These are phyloP conservation scores for Trichoderma orchidacearum DNA, from an alignment of 495 filamentous ascomycete species.

Conservation along the genomic window DNA sequence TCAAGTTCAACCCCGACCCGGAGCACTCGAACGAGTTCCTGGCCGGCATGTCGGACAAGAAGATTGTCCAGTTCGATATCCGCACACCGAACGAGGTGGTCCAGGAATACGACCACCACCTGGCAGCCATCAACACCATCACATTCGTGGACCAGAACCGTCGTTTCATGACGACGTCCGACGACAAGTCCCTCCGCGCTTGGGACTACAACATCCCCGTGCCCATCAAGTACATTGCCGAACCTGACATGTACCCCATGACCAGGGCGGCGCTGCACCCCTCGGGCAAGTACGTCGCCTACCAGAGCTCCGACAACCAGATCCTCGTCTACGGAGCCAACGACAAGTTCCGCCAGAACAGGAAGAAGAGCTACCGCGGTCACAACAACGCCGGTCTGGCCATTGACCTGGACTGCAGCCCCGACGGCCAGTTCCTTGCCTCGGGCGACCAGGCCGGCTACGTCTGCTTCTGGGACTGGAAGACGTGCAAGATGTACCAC, in stretches of 20 bases:
- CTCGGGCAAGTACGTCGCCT: conserved; percentile 80
- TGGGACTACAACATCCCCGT: conserved; percentile 84
- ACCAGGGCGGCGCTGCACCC: conserved; percentile 72
- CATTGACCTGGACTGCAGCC: conserved; percentile 75
- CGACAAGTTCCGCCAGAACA: conserved; percentile 92
- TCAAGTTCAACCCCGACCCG: conserved; percentile 74
- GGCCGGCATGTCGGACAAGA: conserved; percentile 93
- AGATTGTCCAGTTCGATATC: conserved; percentile 95
- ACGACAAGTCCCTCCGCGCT: conserved; percentile 88
- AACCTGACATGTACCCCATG: conserved; percentile 93
- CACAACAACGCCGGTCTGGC: conserved; percentile 93
- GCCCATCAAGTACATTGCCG: conserved; percentile 78
- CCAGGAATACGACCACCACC: conserved; percentile 96
- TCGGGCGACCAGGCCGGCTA: conserved; percentile 77
- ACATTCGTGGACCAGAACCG: conserved; percentile 91
- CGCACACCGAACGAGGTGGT: conserved; percentile 62
- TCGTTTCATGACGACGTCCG: conserved; percentile 93
- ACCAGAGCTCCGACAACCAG: conserved; percentile 88
- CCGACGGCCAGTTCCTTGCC: conserved; percentile 79
- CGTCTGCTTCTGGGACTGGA: conserved; percentile 97
- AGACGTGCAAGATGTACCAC: conserved; percentile 96
- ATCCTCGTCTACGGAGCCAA: conserved; percentile 88
- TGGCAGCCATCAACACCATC: conserved; percentile 94
- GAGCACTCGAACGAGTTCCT: conserved; percentile 82
- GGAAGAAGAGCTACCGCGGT: conserved; percentile 90